phyloP scores from a whole-genome alignment of 768 basidiomycete genomes.

The Pisolithus tinctorius region DNA sequence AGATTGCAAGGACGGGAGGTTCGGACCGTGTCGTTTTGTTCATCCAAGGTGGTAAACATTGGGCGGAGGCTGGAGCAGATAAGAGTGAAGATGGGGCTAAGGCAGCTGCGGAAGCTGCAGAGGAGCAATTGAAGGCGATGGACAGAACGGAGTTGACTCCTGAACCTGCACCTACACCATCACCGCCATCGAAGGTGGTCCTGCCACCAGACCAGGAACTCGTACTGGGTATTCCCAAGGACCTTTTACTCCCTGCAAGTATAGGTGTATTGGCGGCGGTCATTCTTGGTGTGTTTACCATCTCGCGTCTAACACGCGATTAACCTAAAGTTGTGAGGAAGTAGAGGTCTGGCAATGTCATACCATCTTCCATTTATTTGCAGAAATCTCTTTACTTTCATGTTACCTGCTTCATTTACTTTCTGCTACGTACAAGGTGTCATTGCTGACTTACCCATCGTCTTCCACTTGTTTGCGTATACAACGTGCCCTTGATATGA shows the following conservation, averaged over 20 bases:
- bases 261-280: slow-evolving; percentile 90
- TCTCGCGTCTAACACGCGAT: slow-evolving; percentile 59
- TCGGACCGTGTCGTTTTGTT: slow-evolving; percentile 87
- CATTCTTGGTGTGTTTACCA: slow-evolving; percentile 84
- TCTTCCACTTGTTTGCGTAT: too few relatives aligned
- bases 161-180: slow-evolving; percentile 23
- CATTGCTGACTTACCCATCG: too few relatives aligned
- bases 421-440: too few relatives aligned
- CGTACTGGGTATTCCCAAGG: slow-evolving; percentile 88
- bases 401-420: too few relatives aligned
- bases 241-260: slow-evolving; percentile 87
- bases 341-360: neutral
- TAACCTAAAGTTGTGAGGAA: slow-evolving; percentile 3
- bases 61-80: slow-evolving; percentile 66
- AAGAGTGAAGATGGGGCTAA: slow-evolving; percentile 58
- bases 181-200: slow-evolving; percentile 25
- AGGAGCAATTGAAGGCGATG: slow-evolving; percentile 47
- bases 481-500: too few relatives aligned
- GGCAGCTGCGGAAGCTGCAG: slow-evolving; percentile 46
- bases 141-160: slow-evolving; percentile 51
- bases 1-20: slow-evolving; percentile 69
- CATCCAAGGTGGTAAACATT: slow-evolving; percentile 88
- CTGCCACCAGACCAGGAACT: slow-evolving; percentile 39
- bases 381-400: too few relatives aligned
- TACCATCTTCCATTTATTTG: neutral